These are phyloP conservation scores for Wallacemonas sp. DNA, from an alignment of 208 protist genomes.

Conservation along the genomic window DNA sequence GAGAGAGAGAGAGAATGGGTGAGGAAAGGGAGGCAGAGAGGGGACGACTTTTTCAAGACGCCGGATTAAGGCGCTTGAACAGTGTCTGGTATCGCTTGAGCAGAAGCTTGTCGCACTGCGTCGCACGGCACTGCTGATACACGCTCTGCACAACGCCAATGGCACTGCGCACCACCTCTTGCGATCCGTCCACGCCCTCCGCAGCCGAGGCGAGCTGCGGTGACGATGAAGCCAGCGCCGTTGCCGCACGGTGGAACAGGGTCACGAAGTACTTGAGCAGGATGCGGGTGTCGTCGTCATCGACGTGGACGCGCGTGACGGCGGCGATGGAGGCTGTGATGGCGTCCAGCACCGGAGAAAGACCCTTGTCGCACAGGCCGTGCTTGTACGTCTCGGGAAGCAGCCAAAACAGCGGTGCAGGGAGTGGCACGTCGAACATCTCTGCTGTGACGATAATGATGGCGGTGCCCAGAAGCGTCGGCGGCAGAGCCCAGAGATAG, in stretches of 20 bases:
- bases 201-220: not conserved
- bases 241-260: not conserved
- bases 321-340: not conserved
- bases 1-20: conserved; percentile 11
- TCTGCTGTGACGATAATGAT: conserved; percentile 51
- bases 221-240: not conserved
- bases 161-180: not conserved
- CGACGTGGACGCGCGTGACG: not conserved
- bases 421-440: conserved; percentile 36
- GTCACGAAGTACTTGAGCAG: conserved; percentile 6
- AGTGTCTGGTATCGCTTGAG: conserved; percentile 34
- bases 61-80: conserved; percentile 18
- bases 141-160: conserved; percentile 7
- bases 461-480: conserved; percentile 36
- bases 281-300: conserved; percentile 1
- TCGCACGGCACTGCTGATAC: conserved; percentile 2
- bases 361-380: conserved; percentile 19
- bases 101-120: conserved; percentile 13
- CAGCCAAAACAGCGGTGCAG: conserved; percentile 33
- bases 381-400: conserved; percentile 26
- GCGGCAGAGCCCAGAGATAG: conserved; percentile 26
- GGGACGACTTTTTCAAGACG: too few species aligned
- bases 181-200: not conserved
- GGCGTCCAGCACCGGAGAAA: not conserved
- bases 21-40: conserved; percentile 16